Conservation (phyloP, 768 basidiomycete genomes). For the Gloeopeniophorella convolvens region DNA sequence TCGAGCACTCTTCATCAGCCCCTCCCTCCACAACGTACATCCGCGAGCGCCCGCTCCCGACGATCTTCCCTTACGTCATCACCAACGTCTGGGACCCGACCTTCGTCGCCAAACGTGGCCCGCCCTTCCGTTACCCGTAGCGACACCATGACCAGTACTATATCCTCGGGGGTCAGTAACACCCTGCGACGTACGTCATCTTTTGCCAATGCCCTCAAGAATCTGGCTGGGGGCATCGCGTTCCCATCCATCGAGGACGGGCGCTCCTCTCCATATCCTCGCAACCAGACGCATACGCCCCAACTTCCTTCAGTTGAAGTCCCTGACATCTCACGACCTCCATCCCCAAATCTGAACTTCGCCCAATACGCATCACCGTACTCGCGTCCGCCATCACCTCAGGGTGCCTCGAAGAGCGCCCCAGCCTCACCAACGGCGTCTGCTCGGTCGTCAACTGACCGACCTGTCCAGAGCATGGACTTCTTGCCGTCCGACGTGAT, state of each 20-base stretch:
- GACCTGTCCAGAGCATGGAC: constrained; percentile 35
- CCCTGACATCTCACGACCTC: constrained; percentile 54
- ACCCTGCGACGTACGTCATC: constrained; percentile 75
- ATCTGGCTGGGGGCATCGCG: constrained; percentile 60
- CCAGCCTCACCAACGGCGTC: constrained; percentile 28
- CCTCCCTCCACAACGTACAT: constrained; percentile 31
- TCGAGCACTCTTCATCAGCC: constrained; percentile 54
- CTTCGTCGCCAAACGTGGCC: constrained; percentile 39
- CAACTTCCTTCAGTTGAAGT: constrained; percentile 26
- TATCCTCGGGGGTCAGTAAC: constrained; percentile 56
- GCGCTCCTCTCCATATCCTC: constrained; percentile 34
- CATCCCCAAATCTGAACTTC: constrained; percentile 72
- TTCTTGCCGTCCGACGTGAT: constrained; percentile 76
- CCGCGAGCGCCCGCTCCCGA: constrained; percentile 33
- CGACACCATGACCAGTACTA: constrained; percentile 56
- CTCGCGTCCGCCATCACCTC: constrained; percentile 45
- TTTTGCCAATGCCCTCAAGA: constrained; percentile 70
- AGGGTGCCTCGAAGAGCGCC: constrained; percentile 17
- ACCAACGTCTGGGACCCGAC: constrained; percentile 31
- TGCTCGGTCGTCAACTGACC: constrained; percentile 21
- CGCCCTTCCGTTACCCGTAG: constrained; percentile 49
- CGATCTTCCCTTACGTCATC: constrained; percentile 48
- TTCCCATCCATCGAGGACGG: constrained; percentile 61
- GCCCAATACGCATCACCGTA: constrained; percentile 77
- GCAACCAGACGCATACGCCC: constrained; percentile 22